Evolutionary conservation across 352 stramenopile species (phyloP).

Genomic region (Discostella stelligera): DNA sequence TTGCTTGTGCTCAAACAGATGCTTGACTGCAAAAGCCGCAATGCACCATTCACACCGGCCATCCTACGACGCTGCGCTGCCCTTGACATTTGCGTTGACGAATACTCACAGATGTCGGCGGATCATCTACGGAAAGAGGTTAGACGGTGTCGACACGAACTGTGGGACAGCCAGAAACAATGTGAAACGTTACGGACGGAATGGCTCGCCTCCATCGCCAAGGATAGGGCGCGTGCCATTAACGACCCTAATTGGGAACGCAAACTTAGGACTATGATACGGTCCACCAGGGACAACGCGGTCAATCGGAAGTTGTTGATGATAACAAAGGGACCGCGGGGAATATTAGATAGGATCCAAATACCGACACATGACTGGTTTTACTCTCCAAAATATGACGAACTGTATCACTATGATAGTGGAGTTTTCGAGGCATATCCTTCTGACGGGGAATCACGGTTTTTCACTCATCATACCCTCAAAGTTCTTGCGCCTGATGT

Average conservation of each 20-base stretch:
- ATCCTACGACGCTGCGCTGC: neutral
- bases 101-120: too few species aligned
- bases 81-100: neutral
- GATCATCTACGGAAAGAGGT: neutral
- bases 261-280: constrained; percentile 15
- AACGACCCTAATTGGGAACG: constrained; percentile 13
- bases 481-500: constrained; percentile 26
- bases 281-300: neutral
- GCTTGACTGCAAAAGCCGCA: neutral
- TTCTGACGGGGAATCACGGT: neutral
- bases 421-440: constrained; percentile 31
- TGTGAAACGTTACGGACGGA: neutral
- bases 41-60: neutral
- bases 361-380: too few species aligned
- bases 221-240: neutral
- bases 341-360: neutral
- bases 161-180: constrained; percentile 33
- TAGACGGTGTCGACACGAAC: neutral
- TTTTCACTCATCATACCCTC: constrained; percentile 21
- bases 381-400: too few species aligned
- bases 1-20: constrained; percentile 6
- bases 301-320: constrained; percentile 16
- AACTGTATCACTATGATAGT: neutral
- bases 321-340: constrained; percentile 10
- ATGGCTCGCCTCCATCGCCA: constrained; percentile 7